These are phyloP conservation scores for Isoetes taiwanensis DNA, from an alignment of 75 land plant species.

Conservation along the genomic window DNA sequence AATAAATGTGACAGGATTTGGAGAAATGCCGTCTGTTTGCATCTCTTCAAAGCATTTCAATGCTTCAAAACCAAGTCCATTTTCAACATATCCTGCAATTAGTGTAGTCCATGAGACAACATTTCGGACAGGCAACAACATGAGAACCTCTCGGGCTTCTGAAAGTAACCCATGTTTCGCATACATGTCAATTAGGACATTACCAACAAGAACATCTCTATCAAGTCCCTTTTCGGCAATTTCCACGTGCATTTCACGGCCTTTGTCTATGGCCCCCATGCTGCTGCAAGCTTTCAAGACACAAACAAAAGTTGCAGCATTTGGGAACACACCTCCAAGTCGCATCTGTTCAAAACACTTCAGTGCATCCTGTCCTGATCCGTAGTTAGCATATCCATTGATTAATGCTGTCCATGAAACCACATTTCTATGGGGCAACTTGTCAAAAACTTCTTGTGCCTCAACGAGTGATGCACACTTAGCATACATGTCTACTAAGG, in stretches of 20 bases:
- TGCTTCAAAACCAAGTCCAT: constrained; percentile 1
- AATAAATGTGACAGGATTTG: not conserved
- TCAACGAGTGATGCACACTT: not conserved
- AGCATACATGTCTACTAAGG: not conserved
- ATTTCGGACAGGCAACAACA: not conserved
- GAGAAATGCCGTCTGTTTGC: constrained; percentile 1
- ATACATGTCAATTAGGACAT: not conserved
- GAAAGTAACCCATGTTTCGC: not conserved
- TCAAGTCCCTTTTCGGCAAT: not conserved
- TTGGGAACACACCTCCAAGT: not conserved
- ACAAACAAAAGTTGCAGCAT: not conserved
- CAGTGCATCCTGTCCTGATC: not conserved
- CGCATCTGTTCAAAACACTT: not conserved
- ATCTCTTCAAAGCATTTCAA: not conserved
- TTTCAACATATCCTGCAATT: constrained; percentile 9
- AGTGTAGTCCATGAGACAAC: constrained; percentile 7
- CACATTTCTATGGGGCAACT: not conserved
- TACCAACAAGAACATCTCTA: not conserved
- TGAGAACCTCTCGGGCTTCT: not conserved
- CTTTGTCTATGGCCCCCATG: not conserved
- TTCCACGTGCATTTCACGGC: not conserved
- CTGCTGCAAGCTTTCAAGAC: not conserved
- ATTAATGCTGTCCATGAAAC: constrained; percentile 9
- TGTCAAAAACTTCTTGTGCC: not conserved
- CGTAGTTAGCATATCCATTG: not conserved